phyloP scores from a whole-genome alignment of 2,329 filamentous ascomycete species.

The Massarina eburnea region DNA sequence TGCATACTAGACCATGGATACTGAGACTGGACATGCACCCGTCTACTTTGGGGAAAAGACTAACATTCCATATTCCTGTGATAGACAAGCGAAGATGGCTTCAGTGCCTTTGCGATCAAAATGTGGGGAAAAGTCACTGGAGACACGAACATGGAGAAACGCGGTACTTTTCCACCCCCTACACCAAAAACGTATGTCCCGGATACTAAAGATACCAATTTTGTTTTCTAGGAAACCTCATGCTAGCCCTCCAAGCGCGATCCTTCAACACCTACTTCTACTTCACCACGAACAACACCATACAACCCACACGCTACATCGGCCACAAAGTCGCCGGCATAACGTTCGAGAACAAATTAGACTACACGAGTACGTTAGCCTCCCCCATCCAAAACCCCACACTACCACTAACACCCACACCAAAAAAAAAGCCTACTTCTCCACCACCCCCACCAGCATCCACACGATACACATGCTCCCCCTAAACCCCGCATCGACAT shows the following conservation, averaged over 20 bases:
- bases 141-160: constrained; percentile 77
- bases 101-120: constrained; percentile 85
- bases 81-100: constrained; percentile 78
- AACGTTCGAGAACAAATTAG: constrained; percentile 92
- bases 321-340: constrained; percentile 72
- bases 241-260: constrained; percentile 76
- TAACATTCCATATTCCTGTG: too few relatives aligned
- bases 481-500: constrained; percentile 66
- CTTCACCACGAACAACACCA: constrained; percentile 68
- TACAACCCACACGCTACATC: constrained; percentile 75
- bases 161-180: constrained; percentile 40
- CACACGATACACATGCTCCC: constrained; percentile 84
- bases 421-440: constrained; percentile 89
- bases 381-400: constrained; percentile 50
- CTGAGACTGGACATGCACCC: background rate
- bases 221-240: constrained; percentile 69
- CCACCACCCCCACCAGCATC: constrained; percentile 64
- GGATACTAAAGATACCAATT: too few relatives aligned
- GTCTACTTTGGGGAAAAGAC: background rate
- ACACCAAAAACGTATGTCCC: background rate
- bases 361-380: constrained; percentile 83
- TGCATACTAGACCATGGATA: too few relatives aligned
- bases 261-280: constrained; percentile 81
- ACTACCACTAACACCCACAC: constrained; percentile 5
- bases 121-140: constrained; percentile 85